Conservation (phyloP, 495 filamentous ascomycete species). For the Bathelium albidoporum region DNA sequence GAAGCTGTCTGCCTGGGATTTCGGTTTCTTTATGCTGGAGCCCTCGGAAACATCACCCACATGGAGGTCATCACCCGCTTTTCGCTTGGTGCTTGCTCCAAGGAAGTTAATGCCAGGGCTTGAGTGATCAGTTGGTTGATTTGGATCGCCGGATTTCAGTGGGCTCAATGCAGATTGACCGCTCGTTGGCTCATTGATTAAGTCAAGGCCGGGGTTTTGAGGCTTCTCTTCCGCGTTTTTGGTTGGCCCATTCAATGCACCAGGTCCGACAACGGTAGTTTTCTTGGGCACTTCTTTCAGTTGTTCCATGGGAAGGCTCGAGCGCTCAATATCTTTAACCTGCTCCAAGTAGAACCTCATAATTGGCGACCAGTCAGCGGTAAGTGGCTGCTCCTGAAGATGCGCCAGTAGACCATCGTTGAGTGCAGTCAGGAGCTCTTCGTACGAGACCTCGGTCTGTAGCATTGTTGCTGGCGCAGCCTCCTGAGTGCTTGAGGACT, state of each 20-base stretch:
- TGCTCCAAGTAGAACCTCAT: slow-evolving; percentile 13
- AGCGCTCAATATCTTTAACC: slow-evolving; percentile 7
- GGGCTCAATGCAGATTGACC: background rate
- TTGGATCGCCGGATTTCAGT: background rate
- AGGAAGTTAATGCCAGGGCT: background rate
- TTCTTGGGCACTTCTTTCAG: background rate
- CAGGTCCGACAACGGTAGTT: too few relatives aligned
- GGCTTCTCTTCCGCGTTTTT: too few relatives aligned
- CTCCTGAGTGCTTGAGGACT: background rate
- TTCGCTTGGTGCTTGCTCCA: slow-evolving; percentile 6
- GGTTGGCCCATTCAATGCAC: too few relatives aligned
- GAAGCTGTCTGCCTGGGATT: background rate
- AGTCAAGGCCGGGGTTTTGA: background rate
- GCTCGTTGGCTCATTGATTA: background rate
- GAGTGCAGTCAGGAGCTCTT: background rate
- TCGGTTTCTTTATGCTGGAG: background rate
- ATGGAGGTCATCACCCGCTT: slow-evolving; percentile 5
- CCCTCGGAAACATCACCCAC: background rate
- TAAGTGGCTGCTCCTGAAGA: slow-evolving; percentile 11
- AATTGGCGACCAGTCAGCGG: slow-evolving; percentile 16
- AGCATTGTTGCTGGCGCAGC: background rate
- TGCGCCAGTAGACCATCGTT: slow-evolving; percentile 18
- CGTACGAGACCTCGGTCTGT: background rate
- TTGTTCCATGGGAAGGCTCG: background rate
- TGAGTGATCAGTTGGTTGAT: background rate